phyloP scores from a whole-genome alignment of 2,329 filamentous ascomycete genomes.

The Monilinia aucupariae region DNA sequence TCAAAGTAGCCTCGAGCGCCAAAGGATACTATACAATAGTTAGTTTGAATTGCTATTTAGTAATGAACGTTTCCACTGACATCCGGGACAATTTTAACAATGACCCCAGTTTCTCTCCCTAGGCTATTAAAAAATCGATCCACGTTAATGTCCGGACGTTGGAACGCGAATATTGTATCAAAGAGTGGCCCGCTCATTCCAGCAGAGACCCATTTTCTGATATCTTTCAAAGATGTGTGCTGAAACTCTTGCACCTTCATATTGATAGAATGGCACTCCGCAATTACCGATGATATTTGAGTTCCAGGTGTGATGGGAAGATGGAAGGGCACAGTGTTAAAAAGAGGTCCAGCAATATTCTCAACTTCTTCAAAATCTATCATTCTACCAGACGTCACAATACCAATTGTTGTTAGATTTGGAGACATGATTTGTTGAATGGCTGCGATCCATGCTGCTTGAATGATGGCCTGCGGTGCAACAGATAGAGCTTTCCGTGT shows the following conservation, averaged over 20 bases:
- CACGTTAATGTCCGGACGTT: conserved; percentile 43
- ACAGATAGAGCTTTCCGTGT: conserved; percentile 58
- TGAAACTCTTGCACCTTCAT: conserved; percentile 64
- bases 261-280: conserved; percentile 65
- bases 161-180: conserved; percentile 78
- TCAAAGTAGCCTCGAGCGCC: conserved; percentile 66
- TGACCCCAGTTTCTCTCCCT: conserved; percentile 52
- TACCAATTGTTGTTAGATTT: conserved; percentile 50
- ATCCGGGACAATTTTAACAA: conserved; percentile 41
- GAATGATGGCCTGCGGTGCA: conserved; percentile 72
- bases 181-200: conserved; percentile 56
- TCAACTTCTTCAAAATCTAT: conserved; percentile 63
- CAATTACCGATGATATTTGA: conserved; percentile 57
- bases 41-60: conserved; percentile 16
- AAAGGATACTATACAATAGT: conserved; percentile 46
- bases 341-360: conserved; percentile 70
- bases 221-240: conserved; percentile 70
- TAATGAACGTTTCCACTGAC: conserved; percentile 28
- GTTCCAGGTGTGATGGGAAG: conserved; percentile 41
- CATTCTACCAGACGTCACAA: conserved; percentile 73
- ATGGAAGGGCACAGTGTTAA: conserved; percentile 80
- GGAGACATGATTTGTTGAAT: conserved; percentile 49
- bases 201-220: conserved; percentile 70
- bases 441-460: conserved; percentile 66
- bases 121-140: conserved; percentile 35